Percentiles rank a stretch among this genome's conserved stretches.
phyloP scores from a whole-genome alignment of 2,329 filamentous ascomycete genomes.

The Penicillium sp. region DNA sequence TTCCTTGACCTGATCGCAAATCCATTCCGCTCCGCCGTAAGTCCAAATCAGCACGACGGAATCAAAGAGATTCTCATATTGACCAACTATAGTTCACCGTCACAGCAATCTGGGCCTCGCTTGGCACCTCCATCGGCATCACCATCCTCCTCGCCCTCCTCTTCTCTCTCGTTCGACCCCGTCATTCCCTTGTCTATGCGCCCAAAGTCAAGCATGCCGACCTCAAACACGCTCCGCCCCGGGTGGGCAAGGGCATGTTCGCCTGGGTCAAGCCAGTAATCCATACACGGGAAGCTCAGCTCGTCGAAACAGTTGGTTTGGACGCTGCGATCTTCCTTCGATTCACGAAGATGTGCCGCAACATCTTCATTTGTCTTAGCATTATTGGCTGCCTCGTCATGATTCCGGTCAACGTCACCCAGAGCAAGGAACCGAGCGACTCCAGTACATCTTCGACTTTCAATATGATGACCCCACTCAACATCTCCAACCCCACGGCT shows the following conservation, averaged over 20 bases:
- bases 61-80: constrained; percentile 1
- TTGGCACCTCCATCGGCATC: constrained; percentile 74
- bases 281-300: constrained; percentile 68
- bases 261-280: constrained; percentile 80
- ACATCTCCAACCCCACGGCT: constrained; percentile 41
- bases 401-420: constrained; percentile 71
- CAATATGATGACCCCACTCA: constrained; percentile 50
- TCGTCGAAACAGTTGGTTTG: constrained; percentile 80
- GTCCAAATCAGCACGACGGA: constrained; percentile 13
- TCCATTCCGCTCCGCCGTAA: constrained; percentile 45
- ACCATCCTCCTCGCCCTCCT: constrained; percentile 68
- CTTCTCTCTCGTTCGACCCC: constrained; percentile 87
- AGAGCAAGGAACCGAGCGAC: constrained; percentile 39
- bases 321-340: constrained; percentile 89
- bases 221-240: constrained; percentile 80
- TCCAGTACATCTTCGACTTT: constrained; percentile 33
- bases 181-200: constrained; percentile 88
- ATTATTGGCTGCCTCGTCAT: constrained; percentile 72
- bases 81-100: constrained; percentile 47
- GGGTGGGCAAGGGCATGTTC: constrained; percentile 79
- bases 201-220: constrained; percentile 92
- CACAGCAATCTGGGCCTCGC: constrained; percentile 69
- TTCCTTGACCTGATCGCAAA: constrained; percentile 45
- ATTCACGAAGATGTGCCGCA: constrained; percentile 84
- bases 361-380: constrained; percentile 73